A percentile compares a stretch with the other conserved stretches of the same genome.
Evolutionary conservation across 768 basidiomycete species (phyloP).

Genomic region (Mycena kentingensis): DNA sequence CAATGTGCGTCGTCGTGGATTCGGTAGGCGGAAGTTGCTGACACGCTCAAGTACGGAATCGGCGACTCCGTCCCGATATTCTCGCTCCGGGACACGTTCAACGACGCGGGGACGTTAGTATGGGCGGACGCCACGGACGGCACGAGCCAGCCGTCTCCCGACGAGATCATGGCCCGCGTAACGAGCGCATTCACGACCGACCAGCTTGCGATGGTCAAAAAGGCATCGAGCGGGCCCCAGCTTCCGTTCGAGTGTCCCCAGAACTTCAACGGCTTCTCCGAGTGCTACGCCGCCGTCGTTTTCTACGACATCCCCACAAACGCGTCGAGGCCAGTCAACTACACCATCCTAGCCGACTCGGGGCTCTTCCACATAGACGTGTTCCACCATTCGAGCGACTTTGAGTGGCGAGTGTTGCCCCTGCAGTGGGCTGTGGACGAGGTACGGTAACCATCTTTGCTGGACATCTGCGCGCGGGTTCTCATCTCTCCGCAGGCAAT

Average conservation of each 20-base stretch:
- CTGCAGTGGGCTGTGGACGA: constrained; percentile 78
- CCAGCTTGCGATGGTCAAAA: constrained; percentile 52
- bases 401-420: constrained; percentile 67
- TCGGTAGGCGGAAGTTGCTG: background rate
- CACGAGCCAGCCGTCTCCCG: constrained; percentile 53
- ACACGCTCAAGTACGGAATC: constrained; percentile 55
- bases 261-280: constrained; percentile 70
- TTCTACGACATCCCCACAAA: constrained; percentile 58
- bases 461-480: background rate
- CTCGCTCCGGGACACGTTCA: constrained; percentile 50
- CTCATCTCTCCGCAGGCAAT: constrained; percentile 52
- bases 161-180: constrained; percentile 61
- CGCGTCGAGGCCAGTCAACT: constrained; percentile 50
- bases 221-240: constrained; percentile 47
- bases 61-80: constrained; percentile 55
- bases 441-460: constrained; percentile 36
- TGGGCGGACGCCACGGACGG: constrained; percentile 74
- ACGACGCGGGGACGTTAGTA: constrained; percentile 52
- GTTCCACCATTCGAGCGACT: constrained; percentile 62
- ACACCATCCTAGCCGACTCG: constrained; percentile 69
- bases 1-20: constrained; percentile 47
- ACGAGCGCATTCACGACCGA: constrained; percentile 50
- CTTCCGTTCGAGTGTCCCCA: constrained; percentile 65
- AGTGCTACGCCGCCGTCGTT: constrained; percentile 68
- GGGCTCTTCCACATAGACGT: constrained; percentile 70